phyloP scores from a whole-genome alignment of 441 rosid genomes.

The Erysimum pusillum region DNA sequence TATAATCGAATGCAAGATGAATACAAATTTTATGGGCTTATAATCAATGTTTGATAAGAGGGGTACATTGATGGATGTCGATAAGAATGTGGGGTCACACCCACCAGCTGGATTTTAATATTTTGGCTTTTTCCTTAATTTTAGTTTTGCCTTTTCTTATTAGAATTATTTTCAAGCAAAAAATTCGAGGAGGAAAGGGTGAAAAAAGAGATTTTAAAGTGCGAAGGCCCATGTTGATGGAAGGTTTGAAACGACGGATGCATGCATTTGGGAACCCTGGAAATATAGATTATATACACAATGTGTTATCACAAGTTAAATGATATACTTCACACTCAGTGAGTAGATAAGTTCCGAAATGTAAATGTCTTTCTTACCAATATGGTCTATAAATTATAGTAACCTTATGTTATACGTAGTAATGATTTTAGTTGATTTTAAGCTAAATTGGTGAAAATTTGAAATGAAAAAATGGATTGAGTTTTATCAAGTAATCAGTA shows the following conservation, averaged over 20 bases:
- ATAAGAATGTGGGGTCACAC: conserved; percentile 47
- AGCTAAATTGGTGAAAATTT: background rate
- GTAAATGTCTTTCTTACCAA: background rate
- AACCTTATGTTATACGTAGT: background rate
- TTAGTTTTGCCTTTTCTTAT: conserved; percentile 16
- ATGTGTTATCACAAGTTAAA: background rate
- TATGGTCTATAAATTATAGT: background rate
- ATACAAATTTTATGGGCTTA: conserved; percentile 27
- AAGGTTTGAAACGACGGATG: conserved; percentile 51
- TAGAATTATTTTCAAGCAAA: background rate
- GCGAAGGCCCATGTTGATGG: conserved; percentile 51
- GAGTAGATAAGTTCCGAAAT: conserved; percentile 7
- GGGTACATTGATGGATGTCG: conserved; percentile 53
- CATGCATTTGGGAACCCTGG: conserved; percentile 46
- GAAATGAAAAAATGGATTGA: background rate
- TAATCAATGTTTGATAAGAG: conserved; percentile 48
- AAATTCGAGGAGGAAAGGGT: background rate
- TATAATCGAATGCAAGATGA: background rate
- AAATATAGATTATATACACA: conserved; percentile 31
- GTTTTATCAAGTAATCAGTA: background rate
- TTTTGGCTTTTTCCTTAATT: conserved; percentile 16
- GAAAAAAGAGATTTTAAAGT: conserved; percentile 8
- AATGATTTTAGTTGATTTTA: conserved; percentile 3
- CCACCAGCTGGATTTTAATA: conserved; percentile 45
- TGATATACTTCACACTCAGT: conserved; percentile 10